Evolutionary conservation across 2,329 filamentous ascomycete species (phyloP).

Genomic region (Malbranchea cinnamomea): DNA sequence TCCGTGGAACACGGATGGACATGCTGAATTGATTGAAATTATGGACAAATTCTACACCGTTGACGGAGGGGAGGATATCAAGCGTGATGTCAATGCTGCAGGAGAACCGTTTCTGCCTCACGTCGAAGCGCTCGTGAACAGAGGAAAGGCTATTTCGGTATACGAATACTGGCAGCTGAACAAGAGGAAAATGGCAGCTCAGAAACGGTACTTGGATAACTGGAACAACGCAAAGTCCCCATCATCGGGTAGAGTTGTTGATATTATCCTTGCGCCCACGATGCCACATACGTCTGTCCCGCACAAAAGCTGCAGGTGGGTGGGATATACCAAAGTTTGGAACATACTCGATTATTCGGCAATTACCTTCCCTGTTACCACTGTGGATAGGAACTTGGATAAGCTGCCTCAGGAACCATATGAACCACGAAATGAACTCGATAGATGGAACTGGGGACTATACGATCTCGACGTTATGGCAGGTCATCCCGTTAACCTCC

Average conservation of each 20-base stretch:
- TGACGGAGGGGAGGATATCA: constrained; percentile 50
- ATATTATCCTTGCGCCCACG: constrained; percentile 42
- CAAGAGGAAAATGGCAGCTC: constrained; percentile 37
- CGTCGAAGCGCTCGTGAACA: constrained; percentile 42
- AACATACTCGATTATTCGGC: constrained; percentile 49
- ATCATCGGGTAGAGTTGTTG: constrained; percentile 35
- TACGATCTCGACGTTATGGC: constrained; percentile 31
- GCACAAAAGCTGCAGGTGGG: constrained; percentile 31
- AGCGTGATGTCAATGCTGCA: constrained; percentile 36
- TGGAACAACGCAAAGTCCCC: constrained; percentile 37
- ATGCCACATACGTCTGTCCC: constrained; percentile 44
- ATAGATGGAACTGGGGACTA: constrained; percentile 37
- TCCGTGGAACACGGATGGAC: constrained; percentile 36
- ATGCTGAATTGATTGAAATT: constrained; percentile 40
- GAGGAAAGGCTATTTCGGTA: constrained; percentile 40
- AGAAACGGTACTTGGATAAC: constrained; percentile 43
- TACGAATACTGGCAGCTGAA: constrained; percentile 56
- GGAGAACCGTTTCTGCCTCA: constrained; percentile 47
- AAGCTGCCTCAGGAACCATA: constrained; percentile 22
- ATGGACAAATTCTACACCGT: constrained; percentile 49
- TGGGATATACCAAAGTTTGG: constrained; percentile 48
- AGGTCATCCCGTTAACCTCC: constrained; percentile 37
- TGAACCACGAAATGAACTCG: constrained; percentile 34
- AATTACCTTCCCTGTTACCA: constrained; percentile 40
- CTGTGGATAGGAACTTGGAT: constrained; percentile 29